phyloP scores from a whole-genome alignment of 208 protist species.

The Eutreptiella sp. region DNA sequence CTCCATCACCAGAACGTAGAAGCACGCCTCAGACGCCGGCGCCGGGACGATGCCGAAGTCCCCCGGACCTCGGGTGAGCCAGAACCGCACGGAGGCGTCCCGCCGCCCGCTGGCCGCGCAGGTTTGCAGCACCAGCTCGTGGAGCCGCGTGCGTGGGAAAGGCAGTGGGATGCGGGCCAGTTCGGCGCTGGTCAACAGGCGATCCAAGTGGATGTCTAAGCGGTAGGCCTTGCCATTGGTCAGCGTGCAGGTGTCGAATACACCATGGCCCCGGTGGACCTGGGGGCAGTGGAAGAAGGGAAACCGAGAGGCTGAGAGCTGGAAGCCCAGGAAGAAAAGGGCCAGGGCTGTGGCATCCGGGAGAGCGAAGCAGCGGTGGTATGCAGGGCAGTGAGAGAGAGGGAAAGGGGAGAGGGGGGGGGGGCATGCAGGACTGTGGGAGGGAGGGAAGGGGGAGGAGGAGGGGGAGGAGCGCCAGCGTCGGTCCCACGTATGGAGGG shows the following conservation, averaged over 20 bases:
- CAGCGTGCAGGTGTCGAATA: conserved; percentile 21
- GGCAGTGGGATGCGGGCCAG: background rate
- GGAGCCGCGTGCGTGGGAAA: background rate
- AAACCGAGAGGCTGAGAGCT: too few relatives aligned
- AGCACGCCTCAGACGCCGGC: background rate
- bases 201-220: background rate
- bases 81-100: background rate
- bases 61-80: conserved; percentile 6
- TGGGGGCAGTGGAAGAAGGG: too few relatives aligned
- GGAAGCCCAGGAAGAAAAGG: too few relatives aligned
- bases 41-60: conserved; percentile 5
- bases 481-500: too few relatives aligned
- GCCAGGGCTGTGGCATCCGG: too few relatives aligned
- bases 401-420: too few relatives aligned
- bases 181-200: conserved; percentile 9
- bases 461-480: too few relatives aligned
- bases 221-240: conserved; percentile 9
- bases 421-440: too few relatives aligned
- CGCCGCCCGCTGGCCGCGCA: background rate
- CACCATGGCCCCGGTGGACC: conserved; percentile 3
- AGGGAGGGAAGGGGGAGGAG: too few relatives aligned
- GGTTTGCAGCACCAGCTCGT: background rate
- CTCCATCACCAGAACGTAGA: conserved; percentile 11
- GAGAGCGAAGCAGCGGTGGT: too few relatives aligned
- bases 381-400: too few relatives aligned